Conservation (phyloP, 2,329 filamentous ascomycete species). For the Ophiobolus disseminans region DNA sequence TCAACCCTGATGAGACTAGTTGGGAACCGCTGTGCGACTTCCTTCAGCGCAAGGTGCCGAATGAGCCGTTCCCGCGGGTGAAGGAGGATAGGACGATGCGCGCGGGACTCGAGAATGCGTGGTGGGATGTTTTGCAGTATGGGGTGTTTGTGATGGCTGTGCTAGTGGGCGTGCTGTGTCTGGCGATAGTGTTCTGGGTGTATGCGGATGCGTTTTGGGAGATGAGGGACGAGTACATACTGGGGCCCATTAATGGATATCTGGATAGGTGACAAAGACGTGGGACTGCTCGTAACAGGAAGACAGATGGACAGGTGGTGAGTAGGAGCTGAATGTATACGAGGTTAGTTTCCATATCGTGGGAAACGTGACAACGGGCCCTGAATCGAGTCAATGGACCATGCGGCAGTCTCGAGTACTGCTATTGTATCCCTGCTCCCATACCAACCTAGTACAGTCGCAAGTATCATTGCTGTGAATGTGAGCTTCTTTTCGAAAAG, state of each 20-base stretch:
- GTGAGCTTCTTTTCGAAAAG: no score
- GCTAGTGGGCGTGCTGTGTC: conserved; percentile 15
- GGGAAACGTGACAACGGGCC: no score
- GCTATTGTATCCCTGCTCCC: no score
- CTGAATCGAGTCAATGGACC: no score
- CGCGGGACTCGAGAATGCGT: conserved; percentile 22
- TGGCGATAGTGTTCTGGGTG: conserved; percentile 10
- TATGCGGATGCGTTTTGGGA: conserved; percentile 16
- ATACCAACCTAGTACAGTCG: no score
- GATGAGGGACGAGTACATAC: conserved; percentile 17
- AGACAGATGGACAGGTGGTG: no score
- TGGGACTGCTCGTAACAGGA: no score
- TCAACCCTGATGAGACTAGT: conserved; percentile 24
- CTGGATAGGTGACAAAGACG: conserved; percentile 10
- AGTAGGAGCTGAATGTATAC: no score
- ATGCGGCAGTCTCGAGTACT: no score
- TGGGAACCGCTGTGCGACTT: conserved; percentile 43
- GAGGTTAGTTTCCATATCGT: no score
- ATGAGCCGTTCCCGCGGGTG: conserved; percentile 26
- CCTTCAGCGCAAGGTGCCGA: conserved; percentile 28
- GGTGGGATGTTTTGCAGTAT: conserved; percentile 31
- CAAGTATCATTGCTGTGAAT: no score
- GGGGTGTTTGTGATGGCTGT: conserved; percentile 24
- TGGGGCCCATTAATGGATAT: conserved; percentile 17
- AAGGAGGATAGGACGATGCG: conserved; percentile 32